A percentile compares a stretch with the other conserved stretches of the same genome.
Evolutionary conservation across 441 rosid species (phyloP).

Genomic region (Rhodomyrtus psidioides): DNA sequence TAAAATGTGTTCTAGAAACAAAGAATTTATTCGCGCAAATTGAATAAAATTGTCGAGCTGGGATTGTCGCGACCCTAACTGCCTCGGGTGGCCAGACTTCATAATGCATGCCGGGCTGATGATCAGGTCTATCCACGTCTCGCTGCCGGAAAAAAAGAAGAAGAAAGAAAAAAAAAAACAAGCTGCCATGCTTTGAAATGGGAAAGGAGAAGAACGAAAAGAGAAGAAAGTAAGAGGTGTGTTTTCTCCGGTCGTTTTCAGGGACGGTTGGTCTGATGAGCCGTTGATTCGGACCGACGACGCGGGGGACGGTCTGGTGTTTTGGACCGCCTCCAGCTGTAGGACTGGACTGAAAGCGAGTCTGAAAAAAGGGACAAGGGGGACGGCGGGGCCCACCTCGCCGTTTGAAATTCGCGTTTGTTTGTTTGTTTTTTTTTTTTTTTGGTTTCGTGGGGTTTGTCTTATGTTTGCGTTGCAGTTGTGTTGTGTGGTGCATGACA

Average conservation of each 20-base stretch:
- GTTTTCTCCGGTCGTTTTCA: not conserved
- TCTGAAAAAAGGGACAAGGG: not conserved
- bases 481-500: not conserved
- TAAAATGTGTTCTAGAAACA: not conserved
- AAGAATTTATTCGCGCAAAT: too few relatives aligned
- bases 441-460: not conserved
- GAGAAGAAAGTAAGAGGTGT: not conserved
- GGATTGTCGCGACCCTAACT: not conserved
- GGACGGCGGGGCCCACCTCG: not conserved
- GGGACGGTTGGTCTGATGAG: not conserved
- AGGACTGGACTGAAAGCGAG: not conserved
- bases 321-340: not conserved
- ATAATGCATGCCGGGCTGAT: not conserved
- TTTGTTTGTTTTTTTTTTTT: too few relatives aligned
- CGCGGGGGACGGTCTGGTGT: not conserved
- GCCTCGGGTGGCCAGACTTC: too few relatives aligned
- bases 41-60: fast-evolving
- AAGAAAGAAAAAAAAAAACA: fast-evolving
- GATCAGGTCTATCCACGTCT: not conserved
- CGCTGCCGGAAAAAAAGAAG: not conserved
- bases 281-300: not conserved
- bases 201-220: not conserved
- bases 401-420: not conserved
- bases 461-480: not conserved
- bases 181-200: not conserved